phyloP scores from a whole-genome alignment of 225 moss, liverwort and hornwort genomes.

The Bryum argenteum region DNA sequence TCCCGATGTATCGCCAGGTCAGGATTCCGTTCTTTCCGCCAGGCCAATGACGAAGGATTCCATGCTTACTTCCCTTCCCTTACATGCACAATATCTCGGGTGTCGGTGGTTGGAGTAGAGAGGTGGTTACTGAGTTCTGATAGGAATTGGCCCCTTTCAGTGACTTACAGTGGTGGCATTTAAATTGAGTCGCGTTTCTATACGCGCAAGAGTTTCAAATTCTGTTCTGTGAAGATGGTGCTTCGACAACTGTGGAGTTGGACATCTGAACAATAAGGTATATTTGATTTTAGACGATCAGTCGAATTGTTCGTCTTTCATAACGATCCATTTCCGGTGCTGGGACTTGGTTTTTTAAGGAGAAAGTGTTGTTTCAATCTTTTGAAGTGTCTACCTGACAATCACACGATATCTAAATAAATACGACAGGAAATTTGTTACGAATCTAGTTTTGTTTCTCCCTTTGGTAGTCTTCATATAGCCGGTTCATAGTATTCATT shows the following conservation, averaged over 20 bases:
- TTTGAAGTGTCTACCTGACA: not conserved
- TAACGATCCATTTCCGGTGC: not conserved
- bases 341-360: not conserved
- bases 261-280: constrained; percentile 80
- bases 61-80: constrained; percentile 12
- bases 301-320: not conserved
- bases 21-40: constrained; percentile 52
- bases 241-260: constrained; percentile 39
- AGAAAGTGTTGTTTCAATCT: not conserved
- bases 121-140: not conserved
- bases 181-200: not conserved
- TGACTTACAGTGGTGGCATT: not conserved
- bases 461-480: not conserved
- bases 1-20: constrained; percentile 67
- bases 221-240: constrained; percentile 34
- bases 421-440: not conserved
- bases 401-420: not conserved
- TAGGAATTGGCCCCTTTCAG: not conserved
- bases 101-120: not conserved
- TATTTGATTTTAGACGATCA: not conserved
- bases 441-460: not conserved
- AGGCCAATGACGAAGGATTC: constrained; percentile 78
- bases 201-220: constrained; percentile 19
- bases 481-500: not conserved
- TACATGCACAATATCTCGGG: constrained; percentile 8